These are phyloP conservation scores for Parathielavia hyrcaniae DNA, from an alignment of 495 filamentous ascomycete genomes.

Conservation along the genomic window DNA sequence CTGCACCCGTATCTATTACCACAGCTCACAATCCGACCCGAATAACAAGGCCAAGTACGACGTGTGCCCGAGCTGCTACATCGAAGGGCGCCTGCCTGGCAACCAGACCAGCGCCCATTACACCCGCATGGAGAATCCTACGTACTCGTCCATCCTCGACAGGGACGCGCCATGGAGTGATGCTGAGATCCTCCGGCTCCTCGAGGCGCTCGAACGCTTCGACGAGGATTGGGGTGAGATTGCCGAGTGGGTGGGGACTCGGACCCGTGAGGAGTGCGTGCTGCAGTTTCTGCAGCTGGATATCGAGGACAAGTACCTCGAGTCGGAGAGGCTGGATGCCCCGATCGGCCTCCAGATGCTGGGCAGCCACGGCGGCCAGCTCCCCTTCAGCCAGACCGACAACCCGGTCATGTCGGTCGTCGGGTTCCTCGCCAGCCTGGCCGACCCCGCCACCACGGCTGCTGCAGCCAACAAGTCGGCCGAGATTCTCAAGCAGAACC, in stretches of 20 bases:
- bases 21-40: slow-evolving; percentile 59
- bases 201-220: slow-evolving; percentile 84
- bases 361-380: slow-evolving; percentile 58
- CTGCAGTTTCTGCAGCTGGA: slow-evolving; percentile 89
- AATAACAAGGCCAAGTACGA: slow-evolving; percentile 66
- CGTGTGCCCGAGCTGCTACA: slow-evolving; percentile 82
- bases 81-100: slow-evolving; percentile 69
- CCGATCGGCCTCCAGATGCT: slow-evolving; percentile 56
- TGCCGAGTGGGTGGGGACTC: slow-evolving; percentile 80
- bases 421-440: slow-evolving; percentile 81
- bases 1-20: slow-evolving; percentile 86
- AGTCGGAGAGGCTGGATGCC: slow-evolving; percentile 58
- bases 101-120: slow-evolving; percentile 69
- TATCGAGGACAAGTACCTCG: slow-evolving; percentile 83
- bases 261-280: slow-evolving; percentile 93
- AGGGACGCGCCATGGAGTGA: slow-evolving; percentile 85
- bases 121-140: slow-evolving; percentile 79
- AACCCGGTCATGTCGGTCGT: slow-evolving; percentile 95
- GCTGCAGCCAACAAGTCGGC: slow-evolving; percentile 80
- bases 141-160: slow-evolving; percentile 65
- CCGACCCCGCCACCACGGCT: slow-evolving; percentile 79
- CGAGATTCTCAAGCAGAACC: slow-evolving; percentile 70
- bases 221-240: slow-evolving; percentile 95
- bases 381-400: slow-evolving; percentile 82
- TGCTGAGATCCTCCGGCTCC: slow-evolving; percentile 71